phyloP scores from a whole-genome alignment of 2,329 filamentous ascomycete species.

The Fusarium sp. region DNA sequence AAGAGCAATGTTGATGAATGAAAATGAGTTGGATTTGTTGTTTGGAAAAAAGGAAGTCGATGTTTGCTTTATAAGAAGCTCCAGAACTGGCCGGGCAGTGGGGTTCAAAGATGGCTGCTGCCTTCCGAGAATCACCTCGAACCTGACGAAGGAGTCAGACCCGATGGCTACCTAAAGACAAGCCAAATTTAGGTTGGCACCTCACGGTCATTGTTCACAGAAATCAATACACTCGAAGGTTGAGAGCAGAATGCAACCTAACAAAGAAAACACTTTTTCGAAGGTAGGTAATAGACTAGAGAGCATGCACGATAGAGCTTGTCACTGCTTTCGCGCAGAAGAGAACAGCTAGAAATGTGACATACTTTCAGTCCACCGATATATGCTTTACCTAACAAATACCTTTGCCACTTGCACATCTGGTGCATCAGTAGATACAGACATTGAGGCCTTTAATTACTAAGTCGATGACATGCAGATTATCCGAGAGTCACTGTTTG shows the following conservation, averaged over 20 bases:
- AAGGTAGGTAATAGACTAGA: not conserved
- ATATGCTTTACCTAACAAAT: not conserved
- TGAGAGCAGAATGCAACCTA: not conserved
- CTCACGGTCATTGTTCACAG: not conserved
- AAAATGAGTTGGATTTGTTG: not conserved
- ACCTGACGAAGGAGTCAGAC: conserved; percentile 22
- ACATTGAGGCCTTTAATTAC: too few species aligned
- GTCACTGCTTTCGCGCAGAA: not conserved
- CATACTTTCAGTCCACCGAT: not conserved
- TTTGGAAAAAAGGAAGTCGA: not conserved
- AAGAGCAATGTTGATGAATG: not conserved
- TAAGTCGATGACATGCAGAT: too few species aligned
- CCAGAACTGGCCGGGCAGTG: conserved; percentile 6
- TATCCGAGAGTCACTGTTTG: too few species aligned
- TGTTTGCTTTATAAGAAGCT: conserved; percentile 14
- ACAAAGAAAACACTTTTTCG: conserved; percentile 7
- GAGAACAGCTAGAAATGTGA: too few species aligned
- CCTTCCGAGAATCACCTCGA: conserved; percentile 33
- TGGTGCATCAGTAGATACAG: too few species aligned
- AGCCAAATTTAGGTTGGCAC: conserved; percentile 5
- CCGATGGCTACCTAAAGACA: not conserved
- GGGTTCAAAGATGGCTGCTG: conserved; percentile 36
- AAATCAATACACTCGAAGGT: not conserved
- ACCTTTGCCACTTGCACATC: not conserved
- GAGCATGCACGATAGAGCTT: not conserved